phyloP scores from a whole-genome alignment of 176 grass and related monocot genomes.

The Cenchrus purpureus region DNA sequence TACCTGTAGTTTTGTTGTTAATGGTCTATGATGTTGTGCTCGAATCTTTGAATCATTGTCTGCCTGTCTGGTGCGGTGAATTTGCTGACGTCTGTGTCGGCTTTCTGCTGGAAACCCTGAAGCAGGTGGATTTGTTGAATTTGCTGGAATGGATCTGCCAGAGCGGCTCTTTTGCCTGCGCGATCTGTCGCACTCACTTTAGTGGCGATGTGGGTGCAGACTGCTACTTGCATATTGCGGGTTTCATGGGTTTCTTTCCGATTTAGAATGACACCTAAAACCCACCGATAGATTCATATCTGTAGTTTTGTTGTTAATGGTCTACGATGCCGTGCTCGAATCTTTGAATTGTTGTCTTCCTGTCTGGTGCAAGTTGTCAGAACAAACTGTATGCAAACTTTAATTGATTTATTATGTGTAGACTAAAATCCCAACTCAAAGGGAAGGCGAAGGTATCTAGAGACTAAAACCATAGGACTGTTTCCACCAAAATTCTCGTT shows the following conservation, averaged over 20 bases:
- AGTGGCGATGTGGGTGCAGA: background rate
- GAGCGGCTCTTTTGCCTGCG: background rate
- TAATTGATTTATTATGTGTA: background rate
- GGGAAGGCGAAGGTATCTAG: background rate
- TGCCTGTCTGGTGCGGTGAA: background rate
- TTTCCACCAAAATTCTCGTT: background rate
- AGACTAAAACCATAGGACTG: background rate
- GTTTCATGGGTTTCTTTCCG: background rate
- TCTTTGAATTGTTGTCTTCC: background rate
- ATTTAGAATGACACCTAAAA: background rate
- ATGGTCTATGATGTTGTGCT: background rate
- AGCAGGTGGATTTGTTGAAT: too few relatives aligned
- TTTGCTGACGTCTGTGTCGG: background rate
- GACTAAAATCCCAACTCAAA: background rate
- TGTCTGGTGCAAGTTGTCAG: background rate
- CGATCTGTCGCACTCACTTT: background rate
- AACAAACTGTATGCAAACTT: background rate
- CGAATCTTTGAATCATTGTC: background rate
- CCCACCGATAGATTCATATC: background rate
- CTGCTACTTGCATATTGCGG: background rate
- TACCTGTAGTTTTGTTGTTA: background rate
- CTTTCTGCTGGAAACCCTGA: background rate
- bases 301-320: background rate
- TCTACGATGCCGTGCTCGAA: background rate
- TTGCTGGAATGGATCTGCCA: background rate